Evolutionary conservation across 805 yeast genomes (phyloP).

Genomic region (Kodamaea neixiangensis): DNA sequence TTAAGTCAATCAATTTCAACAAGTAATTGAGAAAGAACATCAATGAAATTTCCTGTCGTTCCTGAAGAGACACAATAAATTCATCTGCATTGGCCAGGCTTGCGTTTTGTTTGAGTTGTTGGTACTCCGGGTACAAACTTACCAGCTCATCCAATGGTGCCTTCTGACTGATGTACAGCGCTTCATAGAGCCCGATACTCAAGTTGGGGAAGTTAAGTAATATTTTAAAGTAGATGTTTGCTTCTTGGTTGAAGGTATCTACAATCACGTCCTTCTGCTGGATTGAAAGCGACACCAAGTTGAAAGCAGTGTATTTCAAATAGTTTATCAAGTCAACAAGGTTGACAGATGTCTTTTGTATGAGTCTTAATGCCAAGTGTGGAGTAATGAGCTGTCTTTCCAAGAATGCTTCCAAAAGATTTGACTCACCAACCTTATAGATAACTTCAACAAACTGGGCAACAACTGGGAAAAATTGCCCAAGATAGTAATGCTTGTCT

Average conservation of each 20-base stretch:
- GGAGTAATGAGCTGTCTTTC: constrained; percentile 19
- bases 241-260: constrained; percentile 16
- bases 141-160: constrained; percentile 6
- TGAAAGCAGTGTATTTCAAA: constrained; percentile 31
- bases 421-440: constrained; percentile 22
- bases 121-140: constrained; percentile 4
- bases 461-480: constrained; percentile 17
- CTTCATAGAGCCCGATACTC: constrained; percentile 12
- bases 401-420: constrained; percentile 18
- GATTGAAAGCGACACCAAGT: constrained; percentile 24
- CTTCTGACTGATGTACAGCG: constrained; percentile 5
- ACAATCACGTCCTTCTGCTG: constrained; percentile 6
- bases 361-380: constrained; percentile 21
- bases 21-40: constrained; percentile 28
- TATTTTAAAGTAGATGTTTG: constrained; percentile 27
- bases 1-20: constrained; percentile 19
- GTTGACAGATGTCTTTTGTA: constrained; percentile 16
- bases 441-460: constrained; percentile 17
- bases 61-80: constrained; percentile 12
- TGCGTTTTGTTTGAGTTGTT: background rate
- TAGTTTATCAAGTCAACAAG: constrained; percentile 24
- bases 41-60: constrained; percentile 34
- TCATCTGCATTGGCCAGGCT: constrained; percentile 5
- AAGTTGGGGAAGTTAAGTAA: constrained; percentile 26
- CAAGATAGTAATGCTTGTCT: constrained; percentile 1